Evolutionary conservation across 2,329 filamentous ascomycete species (phyloP).

Genomic region (Fusarium brachygibbosum): DNA sequence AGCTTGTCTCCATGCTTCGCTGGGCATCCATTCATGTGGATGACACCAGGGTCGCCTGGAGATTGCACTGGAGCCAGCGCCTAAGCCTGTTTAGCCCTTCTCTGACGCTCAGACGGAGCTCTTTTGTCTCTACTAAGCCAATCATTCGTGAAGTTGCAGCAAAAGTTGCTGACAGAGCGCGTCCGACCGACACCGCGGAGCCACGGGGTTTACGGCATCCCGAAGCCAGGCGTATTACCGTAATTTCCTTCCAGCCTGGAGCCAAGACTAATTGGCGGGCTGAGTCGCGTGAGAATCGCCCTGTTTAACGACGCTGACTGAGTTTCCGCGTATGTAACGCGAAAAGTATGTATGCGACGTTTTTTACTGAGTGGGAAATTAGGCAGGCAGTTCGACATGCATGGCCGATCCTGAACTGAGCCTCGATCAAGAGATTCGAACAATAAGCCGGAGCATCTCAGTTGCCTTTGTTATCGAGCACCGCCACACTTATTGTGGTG

Average conservation of each 20-base stretch:
- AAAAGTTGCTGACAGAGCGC: slow-evolving; percentile 44
- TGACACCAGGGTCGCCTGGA: slow-evolving; percentile 40
- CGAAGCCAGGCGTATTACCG: slow-evolving; percentile 46
- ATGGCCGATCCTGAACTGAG: slow-evolving; percentile 22
- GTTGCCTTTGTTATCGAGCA: slow-evolving; percentile 21
- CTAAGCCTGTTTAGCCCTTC: slow-evolving; percentile 42
- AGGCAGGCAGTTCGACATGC: slow-evolving; percentile 7
- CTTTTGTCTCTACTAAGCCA: slow-evolving; percentile 34
- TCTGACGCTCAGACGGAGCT: slow-evolving; percentile 44
- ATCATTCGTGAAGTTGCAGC: slow-evolving; percentile 28
- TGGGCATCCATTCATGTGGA: slow-evolving; percentile 23
- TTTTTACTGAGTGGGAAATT: slow-evolving; percentile 26
- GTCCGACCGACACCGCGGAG: slow-evolving; percentile 40
- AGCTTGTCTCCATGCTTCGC: slow-evolving; percentile 22
- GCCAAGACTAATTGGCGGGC: slow-evolving; percentile 42
- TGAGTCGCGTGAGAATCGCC: slow-evolving; percentile 45
- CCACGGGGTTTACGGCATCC: slow-evolving; percentile 46
- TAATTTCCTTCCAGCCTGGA: slow-evolving; percentile 47
- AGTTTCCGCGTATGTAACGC: slow-evolving; percentile 30
- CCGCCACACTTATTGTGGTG: slow-evolving; percentile 11
- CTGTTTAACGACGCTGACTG: slow-evolving; percentile 26
- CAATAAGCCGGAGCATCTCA: slow-evolving; percentile 7
- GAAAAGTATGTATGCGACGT: slow-evolving; percentile 20
- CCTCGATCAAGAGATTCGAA: slow-evolving; percentile 15
- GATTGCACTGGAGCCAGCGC: slow-evolving; percentile 46